A percentile compares a stretch with the other conserved stretches of the same genome.
These are phyloP conservation scores for Plantago elongata DNA, from an alignment of 257 asterid species.

Conservation along the genomic window DNA sequence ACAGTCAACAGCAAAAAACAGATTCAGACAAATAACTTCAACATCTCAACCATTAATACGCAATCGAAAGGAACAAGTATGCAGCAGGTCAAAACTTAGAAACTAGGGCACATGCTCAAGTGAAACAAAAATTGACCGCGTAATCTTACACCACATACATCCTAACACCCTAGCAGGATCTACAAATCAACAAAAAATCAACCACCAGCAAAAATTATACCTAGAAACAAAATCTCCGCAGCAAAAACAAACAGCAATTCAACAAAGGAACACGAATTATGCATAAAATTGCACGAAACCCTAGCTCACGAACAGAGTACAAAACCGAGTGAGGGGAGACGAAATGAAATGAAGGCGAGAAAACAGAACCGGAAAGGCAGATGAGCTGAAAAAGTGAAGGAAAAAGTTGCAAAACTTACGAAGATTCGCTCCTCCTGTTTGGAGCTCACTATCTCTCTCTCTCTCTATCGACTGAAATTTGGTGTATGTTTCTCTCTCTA, in stretches of 20 bases:
- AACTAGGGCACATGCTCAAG: background rate
- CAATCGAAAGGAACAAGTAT: background rate
- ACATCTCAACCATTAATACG: background rate
- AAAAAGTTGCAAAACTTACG: background rate
- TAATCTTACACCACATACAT: background rate
- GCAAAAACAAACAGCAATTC: background rate
- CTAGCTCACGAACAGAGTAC: too few relatives aligned
- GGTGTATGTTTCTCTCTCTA: background rate
- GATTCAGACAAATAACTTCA: background rate
- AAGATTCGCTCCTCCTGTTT: constrained; percentile 5
- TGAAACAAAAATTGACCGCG: background rate
- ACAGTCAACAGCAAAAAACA: background rate
- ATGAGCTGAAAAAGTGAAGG: background rate
- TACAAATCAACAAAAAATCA: background rate
- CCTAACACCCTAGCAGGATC: background rate
- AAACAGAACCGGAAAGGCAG: background rate
- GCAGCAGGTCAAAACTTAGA: background rate
- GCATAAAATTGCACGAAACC: too few relatives aligned
- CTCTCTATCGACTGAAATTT: background rate
- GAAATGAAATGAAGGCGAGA: background rate
- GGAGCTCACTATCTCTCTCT: background rate
- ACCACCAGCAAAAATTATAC: background rate
- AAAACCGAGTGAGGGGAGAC: background rate
- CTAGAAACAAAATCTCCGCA: background rate
- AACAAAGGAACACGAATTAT: background rate